Evolutionary conservation across 768 basidiomycete species (phyloP), one percentile per base, ranked within the genome.

Genomic region (Mycena pura): DNA sequence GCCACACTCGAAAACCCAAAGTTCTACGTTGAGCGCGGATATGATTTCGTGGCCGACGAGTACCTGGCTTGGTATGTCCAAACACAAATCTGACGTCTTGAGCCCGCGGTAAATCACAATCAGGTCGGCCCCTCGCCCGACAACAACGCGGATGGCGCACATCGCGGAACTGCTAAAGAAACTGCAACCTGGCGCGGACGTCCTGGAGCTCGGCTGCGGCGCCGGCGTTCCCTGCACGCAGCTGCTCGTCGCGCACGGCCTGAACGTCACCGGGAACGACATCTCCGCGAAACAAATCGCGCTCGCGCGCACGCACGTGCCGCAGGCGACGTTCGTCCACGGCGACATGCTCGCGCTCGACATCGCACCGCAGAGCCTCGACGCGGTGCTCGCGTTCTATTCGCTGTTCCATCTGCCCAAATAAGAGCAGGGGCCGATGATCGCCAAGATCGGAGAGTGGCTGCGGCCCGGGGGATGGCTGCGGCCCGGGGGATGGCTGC

Each of bases 171-270:
- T 73, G 13, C 21, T 69, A 56, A 36, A 48, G 9, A 56, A 57
- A 14, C 60, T 74, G 13, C 60, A 64, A 10, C 36, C 60, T 22
- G 64, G 65, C n/a, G 65, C 70, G 17, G 49, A 57, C 19, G 58
- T 74, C 28, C 44, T 74, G 34, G 73, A 73, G 41, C 64, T 74
- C 19, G 73, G 73, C 38, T 74, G 73, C 44, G 73, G 72, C 7
- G 70, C 72, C 3, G 73, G 72, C 21, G 65, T 72, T 19, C 71
- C 71, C 0, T 60, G 53, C 31, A 71, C 73, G 3, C 71, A 70
- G 43, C 27, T 57, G 1, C 68, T 73, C 21, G 44, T 65, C 44
- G 46, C 60, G 22, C 58, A 67, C 15, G 72, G 70, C 9, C 47
- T 69, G 41, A 56, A 61, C 14, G 69, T 74, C 24, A 70, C 68